phyloP scores from a whole-genome alignment of 2,329 filamentous ascomycete genomes.

The Aspergillus niger region DNA sequence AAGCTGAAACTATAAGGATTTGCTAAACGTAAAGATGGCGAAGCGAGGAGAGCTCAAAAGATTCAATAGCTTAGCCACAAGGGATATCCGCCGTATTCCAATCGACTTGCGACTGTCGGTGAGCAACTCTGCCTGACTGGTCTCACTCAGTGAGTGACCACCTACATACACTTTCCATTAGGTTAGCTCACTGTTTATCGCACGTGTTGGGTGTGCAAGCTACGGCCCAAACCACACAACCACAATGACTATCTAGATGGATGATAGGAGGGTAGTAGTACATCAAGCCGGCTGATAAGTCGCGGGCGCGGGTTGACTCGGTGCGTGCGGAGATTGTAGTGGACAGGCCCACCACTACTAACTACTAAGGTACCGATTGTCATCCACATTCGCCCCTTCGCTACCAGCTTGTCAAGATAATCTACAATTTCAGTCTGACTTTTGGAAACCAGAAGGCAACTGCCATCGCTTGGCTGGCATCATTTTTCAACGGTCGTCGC shows the following conservation, averaged over 20 bases:
- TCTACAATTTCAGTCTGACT: too few relatives aligned
- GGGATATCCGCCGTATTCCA: not conserved
- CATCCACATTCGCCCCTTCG: not conserved
- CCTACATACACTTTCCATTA: not conserved
- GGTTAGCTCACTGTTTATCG: not conserved
- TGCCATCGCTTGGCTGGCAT: not conserved
- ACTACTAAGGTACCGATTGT: not conserved
- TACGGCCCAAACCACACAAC: not conserved
- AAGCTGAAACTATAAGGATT: not conserved
- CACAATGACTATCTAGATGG: not conserved
- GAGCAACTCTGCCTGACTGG: conserved; percentile 2
- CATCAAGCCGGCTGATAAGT: not conserved
- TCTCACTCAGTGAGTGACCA: not conserved
- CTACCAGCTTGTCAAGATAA: too few relatives aligned
- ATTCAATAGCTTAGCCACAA: conserved; percentile 19
- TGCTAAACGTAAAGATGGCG: not conserved
- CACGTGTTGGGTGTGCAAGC: not conserved
- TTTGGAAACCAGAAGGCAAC: too few relatives aligned
- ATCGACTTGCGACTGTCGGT: not conserved
- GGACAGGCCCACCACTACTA: not conserved
- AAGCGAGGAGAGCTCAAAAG: conserved; percentile 14
- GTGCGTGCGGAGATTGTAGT: not conserved
- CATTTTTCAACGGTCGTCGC: not conserved
- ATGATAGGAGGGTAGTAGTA: not conserved
- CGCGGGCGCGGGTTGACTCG: not conserved